A percentile compares a stretch with the other conserved stretches of the same genome.
phyloP scores from a whole-genome alignment of 129 eudicot genomes.

The Flaveria robusta region DNA sequence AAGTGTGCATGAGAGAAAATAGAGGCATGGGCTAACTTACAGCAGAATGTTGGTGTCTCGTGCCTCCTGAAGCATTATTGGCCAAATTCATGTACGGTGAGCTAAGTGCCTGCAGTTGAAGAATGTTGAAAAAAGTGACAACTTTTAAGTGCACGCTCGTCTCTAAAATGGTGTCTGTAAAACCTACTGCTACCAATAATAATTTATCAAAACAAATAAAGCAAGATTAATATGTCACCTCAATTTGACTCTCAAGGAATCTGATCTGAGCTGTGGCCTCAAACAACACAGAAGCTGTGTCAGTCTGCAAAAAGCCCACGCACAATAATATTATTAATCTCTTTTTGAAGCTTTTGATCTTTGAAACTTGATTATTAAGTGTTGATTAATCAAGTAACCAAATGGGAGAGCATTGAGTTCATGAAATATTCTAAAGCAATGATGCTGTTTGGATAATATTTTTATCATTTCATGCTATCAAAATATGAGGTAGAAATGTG shows the following conservation, averaged over 20 bases:
- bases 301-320: constrained; percentile 86
- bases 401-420: not conserved
- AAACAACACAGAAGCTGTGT: constrained; percentile 93
- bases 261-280: constrained; percentile 90
- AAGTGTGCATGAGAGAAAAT: constrained; percentile 34
- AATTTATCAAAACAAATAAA: constrained; percentile 7
- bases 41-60: constrained; percentile 71
- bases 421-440: not conserved
- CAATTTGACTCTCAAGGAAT: constrained; percentile 91
- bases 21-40: constrained; percentile 55
- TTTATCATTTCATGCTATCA: constrained; percentile 30
- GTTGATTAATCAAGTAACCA: not conserved
- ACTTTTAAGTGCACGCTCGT: constrained; percentile 54
- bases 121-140: constrained; percentile 39
- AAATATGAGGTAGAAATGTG: constrained; percentile 1
- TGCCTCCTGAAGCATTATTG: constrained; percentile 54
- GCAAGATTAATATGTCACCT: constrained; percentile 50
- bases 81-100: constrained; percentile 69
- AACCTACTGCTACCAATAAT: constrained; percentile 10
- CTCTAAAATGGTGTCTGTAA: constrained; percentile 32
- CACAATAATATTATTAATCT: constrained; percentile 1
- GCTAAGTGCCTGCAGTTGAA: constrained; percentile 66
- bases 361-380: not conserved
- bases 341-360: constrained; percentile 29
- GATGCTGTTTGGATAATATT: not conserved